phyloP scores from a whole-genome alignment of 139 green algal species.

The Coelastrella sp. region DNA sequence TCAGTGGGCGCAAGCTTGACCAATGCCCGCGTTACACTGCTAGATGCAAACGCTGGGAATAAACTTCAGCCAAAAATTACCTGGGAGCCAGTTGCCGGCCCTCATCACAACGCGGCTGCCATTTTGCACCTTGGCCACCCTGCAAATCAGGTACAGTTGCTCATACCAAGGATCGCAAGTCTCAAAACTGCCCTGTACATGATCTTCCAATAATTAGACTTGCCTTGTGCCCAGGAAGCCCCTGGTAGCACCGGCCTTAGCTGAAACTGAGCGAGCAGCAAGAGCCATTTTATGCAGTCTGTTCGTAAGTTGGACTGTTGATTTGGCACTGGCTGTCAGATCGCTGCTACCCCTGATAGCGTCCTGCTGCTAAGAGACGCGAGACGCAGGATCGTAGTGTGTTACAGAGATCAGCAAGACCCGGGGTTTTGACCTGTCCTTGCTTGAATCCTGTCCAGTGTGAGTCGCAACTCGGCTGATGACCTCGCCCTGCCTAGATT shows the following conservation, averaged over 20 bases:
- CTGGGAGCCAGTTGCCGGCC: conserved; percentile 76
- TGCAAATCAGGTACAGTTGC: not conserved
- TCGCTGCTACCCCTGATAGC: not conserved
- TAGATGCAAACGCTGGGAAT: not conserved
- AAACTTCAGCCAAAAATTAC: not conserved
- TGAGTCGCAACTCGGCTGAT: too few species aligned
- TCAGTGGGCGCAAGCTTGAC: too few species aligned
- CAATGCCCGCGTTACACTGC: too few species aligned
- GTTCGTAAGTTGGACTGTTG: not conserved
- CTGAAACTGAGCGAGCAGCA: conserved; percentile 17
- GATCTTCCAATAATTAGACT: not conserved
- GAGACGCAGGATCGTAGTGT: too few species aligned
- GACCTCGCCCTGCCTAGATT: too few species aligned
- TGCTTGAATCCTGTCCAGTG: too few species aligned
- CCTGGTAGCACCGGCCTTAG: conserved; percentile 6
- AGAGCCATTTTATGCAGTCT: conserved; percentile 28
- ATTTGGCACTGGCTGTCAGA: not conserved
- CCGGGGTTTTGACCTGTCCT: too few species aligned
- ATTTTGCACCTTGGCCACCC: conserved; percentile 51
- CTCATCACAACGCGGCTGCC: conserved; percentile 50
- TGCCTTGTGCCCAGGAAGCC: conserved; percentile 13
- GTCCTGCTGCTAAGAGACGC: not conserved
- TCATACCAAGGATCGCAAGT: not conserved
- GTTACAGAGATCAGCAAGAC: too few species aligned
- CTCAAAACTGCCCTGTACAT: not conserved